Base-by-base conservation (phyloP, 257 asterid species). In the Rauvolfia tetraphylla region DNA sequence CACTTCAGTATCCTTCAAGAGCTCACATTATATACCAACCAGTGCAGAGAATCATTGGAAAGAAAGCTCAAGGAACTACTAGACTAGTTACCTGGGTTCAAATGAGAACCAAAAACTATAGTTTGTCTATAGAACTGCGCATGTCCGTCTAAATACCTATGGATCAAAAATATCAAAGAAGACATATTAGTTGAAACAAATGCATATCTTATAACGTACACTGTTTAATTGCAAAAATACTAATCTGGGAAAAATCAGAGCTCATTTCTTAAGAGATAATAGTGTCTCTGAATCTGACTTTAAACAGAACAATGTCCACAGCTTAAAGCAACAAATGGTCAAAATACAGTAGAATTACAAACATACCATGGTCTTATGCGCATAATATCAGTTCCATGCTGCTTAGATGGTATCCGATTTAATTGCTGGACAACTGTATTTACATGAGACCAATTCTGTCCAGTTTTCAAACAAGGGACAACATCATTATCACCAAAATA, bases 401-500 rank as follows among this genome's bases (percentile, higher is more conserved):
- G 97, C 90, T 91, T 88, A 57, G 90, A 83, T n/a, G 98, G 98
- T 59, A 88, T 77, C 83, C 65, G 89, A 75, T 95, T 95, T 88
- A 92, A 79, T 23, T 91, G 91, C 76, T 91, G 88, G 48, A 90
- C 85, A 72, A 92, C 91, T 23, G 91, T 88, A 74, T 85, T 86
- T 76, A 95, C 98, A 79, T 95, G 99, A 71, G 94, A 85, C 98
- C 98, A 95, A 82, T 95, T 95, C 99, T 95, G 91, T 75, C 72
- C 75, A 79, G 76, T 72, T 48, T 72, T 63, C 75, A 63, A 53
- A 44, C 66, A 75, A 46, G 5, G 72, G 27, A 57, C 27, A 46
- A 67, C 4, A 80, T 48, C 72, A 75, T 49, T 71, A 70, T 80
- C 68, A 83, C 71, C 41, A 76, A 38, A 57, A 79, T 18, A 62